A percentile compares a stretch with the other conserved stretches of the same genome.
Conservation (phyloP, 1,284 basidiomycete species). For the Austroboletus novae-zelandiae region DNA sequence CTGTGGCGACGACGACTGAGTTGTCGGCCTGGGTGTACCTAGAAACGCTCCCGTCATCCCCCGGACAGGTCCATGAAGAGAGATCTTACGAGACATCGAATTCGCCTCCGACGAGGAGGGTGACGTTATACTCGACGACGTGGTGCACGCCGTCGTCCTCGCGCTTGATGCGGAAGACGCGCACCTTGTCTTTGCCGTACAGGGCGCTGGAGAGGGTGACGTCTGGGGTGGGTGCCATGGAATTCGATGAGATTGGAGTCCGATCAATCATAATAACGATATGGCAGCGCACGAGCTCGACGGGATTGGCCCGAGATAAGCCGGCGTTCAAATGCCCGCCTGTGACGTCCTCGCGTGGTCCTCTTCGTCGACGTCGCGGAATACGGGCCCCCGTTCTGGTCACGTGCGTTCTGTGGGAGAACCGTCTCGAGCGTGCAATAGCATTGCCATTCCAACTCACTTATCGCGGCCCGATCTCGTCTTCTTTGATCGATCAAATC, state of each 20-base stretch:
- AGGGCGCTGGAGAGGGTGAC: slow-evolving; percentile 54
- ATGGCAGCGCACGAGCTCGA: too few species aligned
- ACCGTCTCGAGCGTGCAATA: too few species aligned
- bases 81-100: slow-evolving; percentile 72
- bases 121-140: slow-evolving; percentile 81
- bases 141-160: slow-evolving; percentile 58
- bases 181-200: slow-evolving; percentile 87
- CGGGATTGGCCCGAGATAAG: too few species aligned
- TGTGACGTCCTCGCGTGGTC: too few species aligned
- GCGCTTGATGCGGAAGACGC: slow-evolving; percentile 83
- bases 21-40: slow-evolving; percentile 87
- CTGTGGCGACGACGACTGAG: slow-evolving; percentile 81
- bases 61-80: not conserved
- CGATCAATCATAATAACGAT: too few species aligned
- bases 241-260: not conserved
- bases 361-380: too few species aligned
- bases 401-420: too few species aligned
- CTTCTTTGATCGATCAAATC: too few species aligned
- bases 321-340: too few species aligned
- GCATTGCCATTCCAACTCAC: too few species aligned
- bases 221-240: not conserved
- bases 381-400: too few species aligned
- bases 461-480: too few species aligned
- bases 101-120: slow-evolving; percentile 76
- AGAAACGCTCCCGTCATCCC: not conserved